Percentiles rank a stretch among this genome's conserved stretches.
Evolutionary conservation across 2,329 filamentous ascomycete species (phyloP).

Genomic region (Stachybotrys chartarum): DNA sequence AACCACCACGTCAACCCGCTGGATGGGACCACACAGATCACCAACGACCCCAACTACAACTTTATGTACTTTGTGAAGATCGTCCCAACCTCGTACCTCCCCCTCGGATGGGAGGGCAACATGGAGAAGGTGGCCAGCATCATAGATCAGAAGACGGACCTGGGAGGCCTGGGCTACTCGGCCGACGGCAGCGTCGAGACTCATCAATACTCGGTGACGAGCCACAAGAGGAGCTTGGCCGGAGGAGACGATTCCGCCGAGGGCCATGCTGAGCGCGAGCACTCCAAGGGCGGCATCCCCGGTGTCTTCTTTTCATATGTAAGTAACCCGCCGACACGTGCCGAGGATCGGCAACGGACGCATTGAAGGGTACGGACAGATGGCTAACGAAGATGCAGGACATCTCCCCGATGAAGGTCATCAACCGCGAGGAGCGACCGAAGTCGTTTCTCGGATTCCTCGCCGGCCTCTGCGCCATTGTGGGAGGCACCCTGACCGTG

Average conservation of each 20-base stretch:
- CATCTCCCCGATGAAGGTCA: slow-evolving; percentile 98
- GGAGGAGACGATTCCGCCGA: slow-evolving; percentile 81
- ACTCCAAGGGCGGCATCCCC: slow-evolving; percentile 86
- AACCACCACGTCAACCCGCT: slow-evolving; percentile 91
- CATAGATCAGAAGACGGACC: slow-evolving; percentile 44
- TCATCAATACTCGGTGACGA: slow-evolving; percentile 97
- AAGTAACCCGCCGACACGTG: slow-evolving; percentile 32
- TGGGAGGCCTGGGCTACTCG: slow-evolving; percentile 62
- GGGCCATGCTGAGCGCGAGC: slow-evolving; percentile 85
- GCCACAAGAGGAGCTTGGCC: slow-evolving; percentile 80
- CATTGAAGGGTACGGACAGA: neutral
- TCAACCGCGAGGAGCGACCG: slow-evolving; percentile 85
- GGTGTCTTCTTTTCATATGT: slow-evolving; percentile 98
- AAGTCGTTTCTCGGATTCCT: slow-evolving; percentile 92
- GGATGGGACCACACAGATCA: slow-evolving; percentile 70
- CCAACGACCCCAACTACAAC: slow-evolving; percentile 79
- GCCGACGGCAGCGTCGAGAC: slow-evolving; percentile 83
- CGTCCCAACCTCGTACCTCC: slow-evolving; percentile 89
- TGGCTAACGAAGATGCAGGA: slow-evolving; percentile 48
- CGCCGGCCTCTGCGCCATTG: slow-evolving; percentile 87
- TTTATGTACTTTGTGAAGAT: slow-evolving; percentile 99
- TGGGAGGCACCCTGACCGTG: slow-evolving; percentile 92
- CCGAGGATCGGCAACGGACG: neutral
- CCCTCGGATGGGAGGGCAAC: slow-evolving; percentile 76
- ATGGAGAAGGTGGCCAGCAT: slow-evolving; percentile 18